Evolutionary conservation across 2,329 filamentous ascomycete species (phyloP).

Genomic region (Apiospora saccharicola): DNA sequence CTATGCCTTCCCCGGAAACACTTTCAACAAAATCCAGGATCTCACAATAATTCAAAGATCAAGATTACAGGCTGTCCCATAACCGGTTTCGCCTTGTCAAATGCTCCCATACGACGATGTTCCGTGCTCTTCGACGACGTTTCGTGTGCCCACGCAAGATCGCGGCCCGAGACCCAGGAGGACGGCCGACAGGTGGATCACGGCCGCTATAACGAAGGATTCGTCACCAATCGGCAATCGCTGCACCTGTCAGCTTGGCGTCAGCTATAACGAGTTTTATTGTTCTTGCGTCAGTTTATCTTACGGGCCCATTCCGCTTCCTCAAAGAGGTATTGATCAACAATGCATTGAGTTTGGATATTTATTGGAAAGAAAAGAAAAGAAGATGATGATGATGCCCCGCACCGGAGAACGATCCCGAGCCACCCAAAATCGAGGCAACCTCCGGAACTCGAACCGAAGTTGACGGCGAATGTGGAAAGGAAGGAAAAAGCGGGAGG

Average conservation of each 20-base stretch:
- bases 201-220: constrained; percentile 6
- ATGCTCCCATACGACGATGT: too few species aligned
- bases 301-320: neutral
- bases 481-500: neutral
- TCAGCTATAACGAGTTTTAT: constrained; percentile 14
- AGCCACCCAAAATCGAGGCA: neutral
- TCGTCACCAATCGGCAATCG: neutral
- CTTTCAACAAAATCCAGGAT: neutral
- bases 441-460: neutral
- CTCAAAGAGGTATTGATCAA: constrained; percentile 2
- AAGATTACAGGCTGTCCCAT: too few species aligned
- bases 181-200: neutral
- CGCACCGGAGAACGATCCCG: neutral
- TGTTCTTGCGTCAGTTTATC: neutral
- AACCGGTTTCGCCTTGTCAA: neutral
- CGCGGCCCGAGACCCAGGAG: neutral
- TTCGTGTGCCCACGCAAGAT: neutral
- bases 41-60: too few species aligned
- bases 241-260: neutral
- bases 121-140: neutral
- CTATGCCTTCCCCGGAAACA: neutral
- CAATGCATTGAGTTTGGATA: neutral
- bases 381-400: neutral
- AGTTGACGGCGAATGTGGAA: neutral
- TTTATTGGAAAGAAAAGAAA: neutral